phyloP scores from a whole-genome alignment of 2,329 filamentous ascomycete species.

The Neopestalotiopsis rosae region DNA sequence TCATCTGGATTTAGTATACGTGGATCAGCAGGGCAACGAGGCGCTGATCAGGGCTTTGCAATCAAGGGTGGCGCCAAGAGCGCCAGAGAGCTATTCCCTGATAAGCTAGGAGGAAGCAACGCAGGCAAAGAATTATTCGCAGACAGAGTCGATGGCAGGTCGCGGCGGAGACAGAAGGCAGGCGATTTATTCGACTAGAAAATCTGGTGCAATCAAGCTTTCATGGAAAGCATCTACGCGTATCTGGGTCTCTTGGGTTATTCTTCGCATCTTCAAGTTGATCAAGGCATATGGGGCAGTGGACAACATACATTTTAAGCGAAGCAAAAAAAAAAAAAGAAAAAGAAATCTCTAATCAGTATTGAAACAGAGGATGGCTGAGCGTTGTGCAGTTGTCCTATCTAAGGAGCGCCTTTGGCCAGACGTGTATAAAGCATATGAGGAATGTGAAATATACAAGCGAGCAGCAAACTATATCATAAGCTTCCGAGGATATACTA shows the following conservation, averaged over 20 bases:
- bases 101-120: conserved; percentile 63
- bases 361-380: too few species aligned
- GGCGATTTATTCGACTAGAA: conserved; percentile 74
- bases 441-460: too few species aligned
- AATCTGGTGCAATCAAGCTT: not conserved
- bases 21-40: conserved; percentile 56
- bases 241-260: not conserved
- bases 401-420: too few species aligned
- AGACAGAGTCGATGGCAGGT: conserved; percentile 62
- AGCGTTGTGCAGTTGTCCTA: too few species aligned
- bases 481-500: too few species aligned
- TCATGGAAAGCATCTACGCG: not conserved
- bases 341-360: too few species aligned
- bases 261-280: not conserved
- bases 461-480: too few species aligned
- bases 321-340: too few species aligned
- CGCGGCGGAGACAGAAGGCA: conserved; percentile 67
- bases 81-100: conserved; percentile 73
- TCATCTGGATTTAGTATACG: conserved; percentile 61
- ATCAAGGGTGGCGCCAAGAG: conserved; percentile 69
- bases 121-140: conserved; percentile 73
- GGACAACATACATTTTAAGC: too few species aligned
- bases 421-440: too few species aligned
- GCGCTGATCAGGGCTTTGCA: conserved; percentile 56
- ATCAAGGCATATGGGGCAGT: too few species aligned